Percentiles rank a stretch among this genome's conserved stretches.
phyloP scores from a whole-genome alignment of 2,329 filamentous ascomycete genomes.

The Aspergillus thermomutatus region DNA sequence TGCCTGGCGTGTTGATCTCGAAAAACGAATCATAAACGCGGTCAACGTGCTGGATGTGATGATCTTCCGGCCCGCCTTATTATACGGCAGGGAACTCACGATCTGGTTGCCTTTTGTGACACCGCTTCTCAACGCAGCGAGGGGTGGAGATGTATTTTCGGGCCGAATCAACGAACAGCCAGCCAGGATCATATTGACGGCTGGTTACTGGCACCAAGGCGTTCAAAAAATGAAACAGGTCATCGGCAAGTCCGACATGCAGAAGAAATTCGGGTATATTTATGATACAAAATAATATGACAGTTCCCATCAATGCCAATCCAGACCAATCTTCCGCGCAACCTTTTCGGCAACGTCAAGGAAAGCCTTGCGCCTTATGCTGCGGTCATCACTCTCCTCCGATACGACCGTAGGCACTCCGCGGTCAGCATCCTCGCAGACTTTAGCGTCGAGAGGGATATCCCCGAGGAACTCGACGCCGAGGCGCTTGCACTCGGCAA shows the following conservation, averaged over 20 bases:
- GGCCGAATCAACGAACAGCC: too few species aligned
- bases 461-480: slow-evolving; percentile 80
- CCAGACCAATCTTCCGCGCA: slow-evolving; percentile 42
- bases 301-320: slow-evolving; percentile 23
- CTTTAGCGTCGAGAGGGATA: slow-evolving; percentile 79
- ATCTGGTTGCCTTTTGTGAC: slow-evolving; percentile 23
- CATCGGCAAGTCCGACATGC: too few species aligned
- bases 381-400: slow-evolving; percentile 62
- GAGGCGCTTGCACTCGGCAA: slow-evolving; percentile 66
- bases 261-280: too few species aligned
- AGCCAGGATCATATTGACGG: too few species aligned
- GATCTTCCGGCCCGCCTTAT: slow-evolving; percentile 3
- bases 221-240: too few species aligned
- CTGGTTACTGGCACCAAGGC: too few species aligned
- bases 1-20: too few species aligned
- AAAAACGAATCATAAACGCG: too few species aligned
- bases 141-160: too few species aligned
- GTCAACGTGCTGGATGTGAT: background rate
- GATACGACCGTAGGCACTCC: slow-evolving; percentile 89
- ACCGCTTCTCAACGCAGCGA: slow-evolving; percentile 13
- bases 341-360: slow-evolving; percentile 62
- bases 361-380: slow-evolving; percentile 70
- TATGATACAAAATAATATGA: background rate
- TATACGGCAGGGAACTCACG: slow-evolving; percentile 34
- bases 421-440: slow-evolving; percentile 81